Conservation (phyloP, 768 basidiomycete species). For the Pulveroboletus sp. region DNA sequence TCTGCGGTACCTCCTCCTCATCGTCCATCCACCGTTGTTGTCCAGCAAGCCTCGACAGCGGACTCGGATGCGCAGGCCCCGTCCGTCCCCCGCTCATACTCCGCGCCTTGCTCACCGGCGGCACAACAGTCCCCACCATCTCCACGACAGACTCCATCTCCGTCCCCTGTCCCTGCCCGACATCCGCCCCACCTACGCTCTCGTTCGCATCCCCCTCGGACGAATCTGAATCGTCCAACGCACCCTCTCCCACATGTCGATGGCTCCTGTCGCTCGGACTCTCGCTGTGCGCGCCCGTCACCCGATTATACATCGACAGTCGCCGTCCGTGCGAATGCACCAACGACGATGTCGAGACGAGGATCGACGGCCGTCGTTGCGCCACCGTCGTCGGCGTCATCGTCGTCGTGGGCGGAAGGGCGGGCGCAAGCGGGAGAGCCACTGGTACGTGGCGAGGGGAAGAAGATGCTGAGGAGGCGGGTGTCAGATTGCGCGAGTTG, state of each 20-base stretch:
- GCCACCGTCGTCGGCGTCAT: slow-evolving; percentile 47
- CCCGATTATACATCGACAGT: slow-evolving; percentile 40
- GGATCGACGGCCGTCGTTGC: slow-evolving; percentile 39
- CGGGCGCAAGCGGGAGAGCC: slow-evolving; percentile 31
- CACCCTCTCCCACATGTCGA: slow-evolving; percentile 71
- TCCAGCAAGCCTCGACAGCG: slow-evolving; percentile 55
- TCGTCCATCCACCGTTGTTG: slow-evolving; percentile 53
- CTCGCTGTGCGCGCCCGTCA: slow-evolving; percentile 29
- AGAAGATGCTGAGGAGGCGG: slow-evolving; percentile 53
- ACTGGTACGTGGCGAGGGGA: slow-evolving; percentile 47
- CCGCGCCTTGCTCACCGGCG: slow-evolving; percentile 35
- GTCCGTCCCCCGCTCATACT: slow-evolving; percentile 25
- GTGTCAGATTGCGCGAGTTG: slow-evolving; percentile 49
- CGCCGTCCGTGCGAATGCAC: slow-evolving; percentile 31
- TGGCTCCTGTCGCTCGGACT: slow-evolving; percentile 44
- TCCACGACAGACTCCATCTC: slow-evolving; percentile 34
- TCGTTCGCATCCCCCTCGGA: slow-evolving; percentile 32
- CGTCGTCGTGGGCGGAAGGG: slow-evolving; percentile 28
- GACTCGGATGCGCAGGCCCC: slow-evolving; percentile 52
- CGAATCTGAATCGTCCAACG: slow-evolving; percentile 75
- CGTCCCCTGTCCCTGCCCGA: slow-evolving; percentile 20
- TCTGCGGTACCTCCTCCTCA: slow-evolving; percentile 33
- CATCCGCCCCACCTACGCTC: slow-evolving; percentile 14
- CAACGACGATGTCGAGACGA: slow-evolving; percentile 34
- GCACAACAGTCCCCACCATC: slow-evolving; percentile 9